Evolutionary conservation across 1,139 yeast species (phyloP).

Genomic region (Nakaseomyces delphensis): DNA sequence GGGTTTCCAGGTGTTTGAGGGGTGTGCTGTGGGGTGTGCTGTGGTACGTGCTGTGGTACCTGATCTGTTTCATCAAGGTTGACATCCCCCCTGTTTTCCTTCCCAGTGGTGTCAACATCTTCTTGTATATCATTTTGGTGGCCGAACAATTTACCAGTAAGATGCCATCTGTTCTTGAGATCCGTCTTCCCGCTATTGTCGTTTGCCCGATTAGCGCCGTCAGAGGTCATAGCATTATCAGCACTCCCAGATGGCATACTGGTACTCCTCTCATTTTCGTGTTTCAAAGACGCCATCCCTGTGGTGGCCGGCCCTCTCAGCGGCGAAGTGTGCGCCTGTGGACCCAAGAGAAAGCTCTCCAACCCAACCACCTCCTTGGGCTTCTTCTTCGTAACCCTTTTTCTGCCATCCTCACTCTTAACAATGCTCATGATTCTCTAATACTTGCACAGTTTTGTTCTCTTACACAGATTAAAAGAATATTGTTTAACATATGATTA

Average conservation of each 20-base stretch:
- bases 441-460: too few relatives aligned
- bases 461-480: too few relatives aligned
- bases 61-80: neutral
- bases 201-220: too few relatives aligned
- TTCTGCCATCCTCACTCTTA: neutral
- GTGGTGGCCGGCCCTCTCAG: neutral
- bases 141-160: neutral
- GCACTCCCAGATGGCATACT: neutral
- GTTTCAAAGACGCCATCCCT: neutral
- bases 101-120: neutral
- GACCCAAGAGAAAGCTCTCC: neutral
- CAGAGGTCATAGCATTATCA: too few relatives aligned
- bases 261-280: neutral
- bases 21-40: too few relatives aligned
- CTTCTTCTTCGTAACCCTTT: neutral
- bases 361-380: neutral
- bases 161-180: neutral
- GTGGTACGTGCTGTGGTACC: too few relatives aligned
- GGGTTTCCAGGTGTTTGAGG: too few relatives aligned
- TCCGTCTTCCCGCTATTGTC: too few relatives aligned
- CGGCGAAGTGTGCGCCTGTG: neutral
- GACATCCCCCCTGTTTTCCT: neutral
- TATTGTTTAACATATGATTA: neutral
- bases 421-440: neutral
- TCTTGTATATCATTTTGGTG: neutral